Evolutionary conservation across 352 stramenopile species (phyloP), one percentile per base, ranked within the genome.

Genomic region (Globisporangium nodosum): DNA sequence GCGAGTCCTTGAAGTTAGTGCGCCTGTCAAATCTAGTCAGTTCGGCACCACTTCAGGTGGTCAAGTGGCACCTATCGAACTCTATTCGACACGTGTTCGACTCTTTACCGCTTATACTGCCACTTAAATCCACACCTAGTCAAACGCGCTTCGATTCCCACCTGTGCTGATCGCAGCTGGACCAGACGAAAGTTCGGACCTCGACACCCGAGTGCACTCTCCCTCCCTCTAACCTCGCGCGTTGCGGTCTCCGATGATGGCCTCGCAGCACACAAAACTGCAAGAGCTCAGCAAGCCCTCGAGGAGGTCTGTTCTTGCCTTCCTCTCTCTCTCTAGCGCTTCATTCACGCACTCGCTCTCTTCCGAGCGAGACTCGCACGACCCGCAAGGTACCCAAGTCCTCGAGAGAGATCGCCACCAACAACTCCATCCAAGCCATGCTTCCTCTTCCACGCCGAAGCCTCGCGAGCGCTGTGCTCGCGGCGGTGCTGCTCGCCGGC

Each of bases 401-500:
- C 11, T 9, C 31, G 5, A 7, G 31, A 35, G 35, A 42, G 12
- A 11, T 37, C 33, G 33, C 5, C 6, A 37, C 33, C 33, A 11
- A 6, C 33, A 37, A 37, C 33, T 37, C 33, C 9, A 37, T 37
- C 33, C 2, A 42, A 37, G 12, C 20, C 30, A 54, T 54, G 27
- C 30, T 54, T 15, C 27, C 27, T 54, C 30, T 54, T 52, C 48
- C 21, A 21, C 48, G 48, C 49, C 31, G 42, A 48, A 24, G 31
- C 18, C n/a, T 54, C 16, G 30, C n/a, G 31, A 54, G 21, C 15
- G 30, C 37, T 31, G 49, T 54, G 49, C 49, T 54, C 30, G 49
- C 21, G 4, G 49, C 49, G 16, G 21, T 54, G 15, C 30, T 43
- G 49, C 16, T 54, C 31, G 49, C 49, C 20, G 42, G 42, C 42